Percentiles rank a stretch among this genome's conserved stretches.
Evolutionary conservation across 1,284 basidiomycete species (phyloP).

Genomic region (Crucibulum parvulum): DNA sequence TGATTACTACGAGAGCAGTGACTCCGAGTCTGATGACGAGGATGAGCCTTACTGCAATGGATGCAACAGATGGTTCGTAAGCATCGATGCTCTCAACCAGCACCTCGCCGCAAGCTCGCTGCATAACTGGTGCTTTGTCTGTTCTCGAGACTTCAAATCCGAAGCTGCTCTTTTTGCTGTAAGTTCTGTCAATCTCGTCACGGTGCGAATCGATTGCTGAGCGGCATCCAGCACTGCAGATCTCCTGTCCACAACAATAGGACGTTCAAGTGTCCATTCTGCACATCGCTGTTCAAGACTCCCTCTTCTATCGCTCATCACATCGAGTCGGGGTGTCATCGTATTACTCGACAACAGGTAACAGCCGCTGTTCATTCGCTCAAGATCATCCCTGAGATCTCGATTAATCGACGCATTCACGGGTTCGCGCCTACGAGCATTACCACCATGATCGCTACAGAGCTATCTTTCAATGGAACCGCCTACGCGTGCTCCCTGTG

Average conservation of each 20-base stretch:
- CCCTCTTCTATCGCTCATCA: conserved; percentile 44
- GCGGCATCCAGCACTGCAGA: conserved; percentile 24
- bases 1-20: too few relatives aligned
- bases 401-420: conserved; percentile 30
- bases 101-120: conserved; percentile 20
- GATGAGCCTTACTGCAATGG: conserved; percentile 23
- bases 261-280: conserved; percentile 38
- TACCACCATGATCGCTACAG: conserved; percentile 35
- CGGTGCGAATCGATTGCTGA: conserved; percentile 1
- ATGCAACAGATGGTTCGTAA: conserved; percentile 26
- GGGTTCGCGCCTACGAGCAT: conserved; percentile 15
- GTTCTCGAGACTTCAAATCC: conserved; percentile 30
- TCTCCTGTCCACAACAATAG: conserved; percentile 28
- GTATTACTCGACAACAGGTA: conserved; percentile 41
- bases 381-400: conserved; percentile 41
- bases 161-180: conserved; percentile 19
- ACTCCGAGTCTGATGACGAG: conserved; percentile 15
- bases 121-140: conserved; percentile 32
- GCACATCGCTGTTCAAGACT: conserved; percentile 36
- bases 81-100: conserved; percentile 20
- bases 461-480: conserved; percentile 43
- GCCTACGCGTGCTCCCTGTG: conserved; percentile 50
- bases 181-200: not conserved
- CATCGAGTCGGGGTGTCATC: conserved; percentile 43
- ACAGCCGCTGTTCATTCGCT: conserved; percentile 39